Evolutionary conservation across 192 early-diverging fungal genomes (phyloP).

Genomic region (Diversispora epigaea): DNA sequence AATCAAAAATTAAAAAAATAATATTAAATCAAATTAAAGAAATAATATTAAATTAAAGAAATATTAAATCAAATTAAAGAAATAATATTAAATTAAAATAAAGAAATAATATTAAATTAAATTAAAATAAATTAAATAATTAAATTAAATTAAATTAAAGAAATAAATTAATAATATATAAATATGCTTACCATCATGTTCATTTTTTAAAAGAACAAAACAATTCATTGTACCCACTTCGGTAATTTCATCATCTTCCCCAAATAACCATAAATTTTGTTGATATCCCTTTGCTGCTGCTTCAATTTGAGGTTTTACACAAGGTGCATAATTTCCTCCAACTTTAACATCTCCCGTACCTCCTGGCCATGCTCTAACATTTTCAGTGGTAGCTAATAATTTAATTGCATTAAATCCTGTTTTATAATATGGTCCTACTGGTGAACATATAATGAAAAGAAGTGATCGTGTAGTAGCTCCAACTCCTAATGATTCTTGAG

Average conservation of each 20-base stretch:
- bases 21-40: not conserved
- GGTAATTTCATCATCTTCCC: constrained; percentile 78
- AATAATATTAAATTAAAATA: not conserved
- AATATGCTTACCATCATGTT: constrained; percentile 50
- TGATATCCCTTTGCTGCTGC: constrained; percentile 87
- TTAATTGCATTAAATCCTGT: constrained; percentile 89
- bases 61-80: not conserved
- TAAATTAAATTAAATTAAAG: too few relatives aligned
- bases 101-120: too few relatives aligned
- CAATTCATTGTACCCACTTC: constrained; percentile 99
- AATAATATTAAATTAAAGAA: not conserved
- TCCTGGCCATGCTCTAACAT: constrained; percentile 92
- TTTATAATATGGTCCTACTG: constrained; percentile 95
- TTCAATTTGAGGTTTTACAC: constrained; percentile 77
- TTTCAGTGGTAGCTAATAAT: constrained; percentile 79
- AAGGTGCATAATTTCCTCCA: constrained; percentile 86
- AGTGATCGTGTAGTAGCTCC: constrained; percentile 75
- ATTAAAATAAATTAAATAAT: not conserved
- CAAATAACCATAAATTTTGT: constrained; percentile 96
- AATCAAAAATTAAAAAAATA: too few relatives aligned
- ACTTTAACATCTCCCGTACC: constrained; percentile 93
- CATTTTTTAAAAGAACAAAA: constrained; percentile 87
- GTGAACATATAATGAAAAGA: constrained; percentile 86
- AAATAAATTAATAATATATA: too few relatives aligned
- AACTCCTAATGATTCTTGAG: constrained; percentile 82